Conservation (phyloP, 371 early-diverging fungal species). For the Mucor lusitanicus region DNA sequence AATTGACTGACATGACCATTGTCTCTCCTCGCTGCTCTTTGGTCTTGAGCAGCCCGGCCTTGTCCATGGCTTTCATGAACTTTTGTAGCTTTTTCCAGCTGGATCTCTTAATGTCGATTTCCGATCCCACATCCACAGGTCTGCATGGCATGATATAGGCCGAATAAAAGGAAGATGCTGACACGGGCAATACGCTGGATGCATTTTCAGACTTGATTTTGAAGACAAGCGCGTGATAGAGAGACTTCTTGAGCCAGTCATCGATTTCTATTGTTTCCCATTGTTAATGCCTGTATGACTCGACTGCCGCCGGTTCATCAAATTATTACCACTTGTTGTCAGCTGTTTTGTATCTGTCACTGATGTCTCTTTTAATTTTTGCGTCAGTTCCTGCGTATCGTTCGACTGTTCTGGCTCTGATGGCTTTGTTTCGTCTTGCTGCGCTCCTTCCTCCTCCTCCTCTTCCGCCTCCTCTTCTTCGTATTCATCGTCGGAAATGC, state of each 20-base stretch:
- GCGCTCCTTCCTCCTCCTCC: conserved; percentile 1
- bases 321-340: conserved; percentile 21
- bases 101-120: conserved; percentile 73
- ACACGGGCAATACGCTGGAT: conserved; percentile 57
- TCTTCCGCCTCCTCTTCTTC: conserved; percentile 28
- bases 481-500: conserved; percentile 27
- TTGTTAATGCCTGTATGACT: not conserved
- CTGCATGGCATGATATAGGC: conserved; percentile 65
- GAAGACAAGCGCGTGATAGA: conserved; percentile 64
- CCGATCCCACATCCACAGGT: conserved; percentile 50
- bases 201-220: conserved; percentile 58
- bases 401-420: not conserved
- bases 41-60: conserved; percentile 64
- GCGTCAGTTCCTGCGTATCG: not conserved
- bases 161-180: conserved; percentile 66
- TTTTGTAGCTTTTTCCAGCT: conserved; percentile 76
- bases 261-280: conserved; percentile 53
- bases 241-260: conserved; percentile 54
- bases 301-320: not conserved
- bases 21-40: conserved; percentile 72
- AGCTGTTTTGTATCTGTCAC: not conserved
- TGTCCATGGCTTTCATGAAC: conserved; percentile 72
- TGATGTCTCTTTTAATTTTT: not conserved
- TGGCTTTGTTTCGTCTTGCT: no score
- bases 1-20: conserved; percentile 59